Conservation (phyloP, 345 rosid species). For the Rhizophora apiculata region DNA sequence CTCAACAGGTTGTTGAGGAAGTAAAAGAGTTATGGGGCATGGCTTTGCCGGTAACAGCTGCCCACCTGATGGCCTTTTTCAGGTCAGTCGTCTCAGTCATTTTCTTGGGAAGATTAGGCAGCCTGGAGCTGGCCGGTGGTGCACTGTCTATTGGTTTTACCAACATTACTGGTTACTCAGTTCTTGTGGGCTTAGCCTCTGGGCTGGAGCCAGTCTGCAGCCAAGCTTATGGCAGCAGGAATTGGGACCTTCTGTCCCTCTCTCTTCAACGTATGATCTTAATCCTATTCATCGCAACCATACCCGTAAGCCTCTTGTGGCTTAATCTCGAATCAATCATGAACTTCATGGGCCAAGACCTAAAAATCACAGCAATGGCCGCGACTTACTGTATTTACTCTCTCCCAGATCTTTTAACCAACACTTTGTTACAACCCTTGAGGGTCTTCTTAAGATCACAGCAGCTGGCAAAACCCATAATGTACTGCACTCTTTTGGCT, state of each 20-base stretch:
- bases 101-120: slow-evolving; percentile 87
- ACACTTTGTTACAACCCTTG: slow-evolving; percentile 81
- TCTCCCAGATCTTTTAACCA: slow-evolving; percentile 84
- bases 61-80: slow-evolving; percentile 76
- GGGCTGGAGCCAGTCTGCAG: slow-evolving; percentile 98
- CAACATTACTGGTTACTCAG: slow-evolving; percentile 97
- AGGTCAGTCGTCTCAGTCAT: slow-evolving; percentile 81
- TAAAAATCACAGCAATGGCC: slow-evolving; percentile 72
- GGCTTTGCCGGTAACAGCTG: slow-evolving; percentile 87
- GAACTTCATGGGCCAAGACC: slow-evolving; percentile 83
- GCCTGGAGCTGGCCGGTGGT: slow-evolving; percentile 93
- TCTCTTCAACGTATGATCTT: slow-evolving; percentile 88
- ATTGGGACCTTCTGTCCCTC: slow-evolving; percentile 81
- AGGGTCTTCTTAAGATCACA: slow-evolving; percentile 89
- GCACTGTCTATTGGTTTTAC: slow-evolving; percentile 95
- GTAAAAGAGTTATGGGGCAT: slow-evolving; percentile 79
- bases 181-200: slow-evolving; percentile 83
- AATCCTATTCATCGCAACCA: slow-evolving; percentile 61
- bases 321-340: slow-evolving; percentile 77
- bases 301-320: slow-evolving; percentile 88
- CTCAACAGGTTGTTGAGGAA: slow-evolving; percentile 64
- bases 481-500: slow-evolving; percentile 86
- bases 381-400: slow-evolving; percentile 80
- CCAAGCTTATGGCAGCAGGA: slow-evolving; percentile 90
- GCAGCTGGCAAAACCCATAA: slow-evolving; percentile 83